Percentiles rank a stretch among this genome's conserved stretches.
These are phyloP conservation scores for Trichoderma cornu-damae DNA, from an alignment of 2,329 filamentous ascomycete species.

Conservation along the genomic window DNA sequence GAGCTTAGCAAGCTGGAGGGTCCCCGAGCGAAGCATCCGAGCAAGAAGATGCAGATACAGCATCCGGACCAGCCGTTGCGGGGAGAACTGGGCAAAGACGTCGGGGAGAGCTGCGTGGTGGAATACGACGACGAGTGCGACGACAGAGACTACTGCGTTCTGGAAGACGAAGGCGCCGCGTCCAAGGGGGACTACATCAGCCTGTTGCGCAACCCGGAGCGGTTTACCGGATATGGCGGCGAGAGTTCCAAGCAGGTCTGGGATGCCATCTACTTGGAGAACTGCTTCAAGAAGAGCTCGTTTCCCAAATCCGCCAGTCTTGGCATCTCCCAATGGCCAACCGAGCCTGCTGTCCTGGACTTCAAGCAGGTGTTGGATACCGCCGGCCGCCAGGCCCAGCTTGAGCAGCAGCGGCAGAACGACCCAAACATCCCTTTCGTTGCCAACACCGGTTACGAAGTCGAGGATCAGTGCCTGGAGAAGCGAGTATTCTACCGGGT, in stretches of 20 bases:
- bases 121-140: slow-evolving; percentile 98
- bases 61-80: slow-evolving; percentile 68
- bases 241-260: slow-evolving; percentile 83
- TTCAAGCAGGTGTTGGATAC: slow-evolving; percentile 58
- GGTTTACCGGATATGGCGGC: slow-evolving; percentile 91
- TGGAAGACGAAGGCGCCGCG: slow-evolving; percentile 82
- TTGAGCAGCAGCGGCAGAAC: slow-evolving; percentile 46
- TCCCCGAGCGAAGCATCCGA: slow-evolving; percentile 83
- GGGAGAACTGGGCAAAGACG: slow-evolving; percentile 75
- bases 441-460: slow-evolving; percentile 61
- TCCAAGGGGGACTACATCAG: slow-evolving; percentile 96
- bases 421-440: slow-evolving; percentile 54
- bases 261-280: slow-evolving; percentile 95
- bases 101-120: slow-evolving; percentile 92
- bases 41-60: slow-evolving; percentile 65
- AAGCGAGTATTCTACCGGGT: slow-evolving; percentile 98
- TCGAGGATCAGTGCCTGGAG: slow-evolving; percentile 90
- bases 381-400: slow-evolving; percentile 54
- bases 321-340: slow-evolving; percentile 40
- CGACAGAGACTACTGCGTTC: slow-evolving; percentile 92
- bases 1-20: slow-evolving; percentile 90
- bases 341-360: slow-evolving; percentile 53
- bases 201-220: slow-evolving; percentile 85
- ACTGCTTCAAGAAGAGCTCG: slow-evolving; percentile 76
- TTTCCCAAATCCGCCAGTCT: slow-evolving; percentile 56